A percentile compares a stretch with the other conserved stretches of the same genome.
Evolutionary conservation across 2,329 filamentous ascomycete species (phyloP).

Genomic region (Seiridium cupressi): DNA sequence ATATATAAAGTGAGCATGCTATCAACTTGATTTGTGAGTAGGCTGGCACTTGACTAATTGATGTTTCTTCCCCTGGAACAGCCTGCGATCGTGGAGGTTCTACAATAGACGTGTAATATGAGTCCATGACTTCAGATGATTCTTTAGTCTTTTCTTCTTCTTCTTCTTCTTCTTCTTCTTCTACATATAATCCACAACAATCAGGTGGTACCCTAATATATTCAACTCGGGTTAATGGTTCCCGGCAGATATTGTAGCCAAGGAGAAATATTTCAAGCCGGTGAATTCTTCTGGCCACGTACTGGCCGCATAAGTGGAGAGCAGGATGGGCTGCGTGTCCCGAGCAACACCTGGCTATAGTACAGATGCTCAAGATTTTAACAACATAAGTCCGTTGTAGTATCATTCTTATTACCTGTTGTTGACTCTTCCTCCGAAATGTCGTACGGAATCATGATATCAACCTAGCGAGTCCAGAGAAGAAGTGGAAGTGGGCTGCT

Average conservation of each 20-base stretch:
- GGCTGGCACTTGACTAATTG: too few species aligned
- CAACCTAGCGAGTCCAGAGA: constrained; percentile 9
- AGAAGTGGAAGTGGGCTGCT: constrained; percentile 14
- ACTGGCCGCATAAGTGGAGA: neutral
- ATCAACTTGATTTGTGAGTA: too few species aligned
- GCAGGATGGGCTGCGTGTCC: constrained; percentile 9
- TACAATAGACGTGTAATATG: too few species aligned
- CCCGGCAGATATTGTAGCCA: constrained; percentile 5
- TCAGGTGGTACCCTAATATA: constrained; percentile 8
- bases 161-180: too few species aligned
- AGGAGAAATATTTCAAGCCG: constrained; percentile 16
- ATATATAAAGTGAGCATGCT: too few species aligned
- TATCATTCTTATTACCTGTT: neutral
- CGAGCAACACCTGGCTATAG: constrained; percentile 14
- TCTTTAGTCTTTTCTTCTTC: too few species aligned
- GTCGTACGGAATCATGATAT: constrained; percentile 15
- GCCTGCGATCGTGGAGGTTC: too few species aligned
- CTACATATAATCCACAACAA: too few species aligned
- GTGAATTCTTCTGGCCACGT: constrained; percentile 9
- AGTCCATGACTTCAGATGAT: too few species aligned
- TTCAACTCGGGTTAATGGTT: constrained; percentile 23
- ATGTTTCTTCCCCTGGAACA: too few species aligned
- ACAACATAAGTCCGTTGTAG: constrained; percentile 2
- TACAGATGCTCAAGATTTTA: constrained; percentile 15
- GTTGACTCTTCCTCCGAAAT: neutral